Base-by-base conservation (phyloP, 306 rosid species). In the Hippophae gyantsensis region DNA sequence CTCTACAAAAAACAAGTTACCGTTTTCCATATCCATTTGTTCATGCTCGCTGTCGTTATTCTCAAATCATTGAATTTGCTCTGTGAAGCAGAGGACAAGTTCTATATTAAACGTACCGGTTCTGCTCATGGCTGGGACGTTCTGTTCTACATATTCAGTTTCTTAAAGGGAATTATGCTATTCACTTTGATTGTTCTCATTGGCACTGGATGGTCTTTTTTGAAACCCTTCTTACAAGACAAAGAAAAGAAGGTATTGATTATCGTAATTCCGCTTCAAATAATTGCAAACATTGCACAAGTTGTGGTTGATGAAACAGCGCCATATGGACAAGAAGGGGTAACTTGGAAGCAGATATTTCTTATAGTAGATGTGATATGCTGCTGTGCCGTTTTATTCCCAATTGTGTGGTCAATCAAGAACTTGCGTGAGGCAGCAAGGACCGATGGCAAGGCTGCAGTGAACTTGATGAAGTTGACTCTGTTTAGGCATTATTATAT, bases 61-160 rank as follows among this genome's bases (percentile, higher is more conserved):
- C 64, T 90, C 72, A 90, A 90, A 44, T 82, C 90, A 0, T n/a
- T 87, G 66, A 90, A 90, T 54, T 76, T 90, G 6, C 58, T 87
- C 9, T 90, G 94, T 3, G 97, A 90, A 56, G 97, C 97, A 0
- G 97, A 87, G 69, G 97, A 90, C 50, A 90, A 90, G 63, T 82
- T 94, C 12, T 87, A 82, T 59, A 87, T 90, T 46, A 87, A 87
- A 76, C 82, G 87, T 9, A 87, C 92, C 8, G 97, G 97, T 1
- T 82, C 78, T 44, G 97, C 97, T 7, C 97, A 87, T 58, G 96
- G 97, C n/a, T 90, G 97, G 97, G 95, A 90, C 63, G 89, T 90
- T 3, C 7, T 90, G 44, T 90, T 90, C 57, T 90, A 90, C 65
- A 83, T 90, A 7, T 90, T 90, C 62, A 90, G 95, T 56, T 90